phyloP scores from a whole-genome alignment of 495 filamentous ascomycete species.

The Cudoniella acicularis region DNA sequence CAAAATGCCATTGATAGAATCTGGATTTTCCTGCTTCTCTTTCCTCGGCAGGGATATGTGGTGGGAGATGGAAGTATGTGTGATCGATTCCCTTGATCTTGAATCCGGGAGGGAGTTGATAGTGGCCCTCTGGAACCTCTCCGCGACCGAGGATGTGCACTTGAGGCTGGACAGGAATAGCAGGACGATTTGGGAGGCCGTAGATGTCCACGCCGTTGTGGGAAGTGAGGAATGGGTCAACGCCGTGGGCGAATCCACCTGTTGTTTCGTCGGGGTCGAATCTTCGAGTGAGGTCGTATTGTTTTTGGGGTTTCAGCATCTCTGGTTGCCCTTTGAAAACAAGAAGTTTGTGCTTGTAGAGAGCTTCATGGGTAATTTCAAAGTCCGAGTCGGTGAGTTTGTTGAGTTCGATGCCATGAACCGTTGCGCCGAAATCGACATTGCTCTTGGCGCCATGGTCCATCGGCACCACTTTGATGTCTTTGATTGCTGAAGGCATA shows the following conservation, averaged over 20 bases:
- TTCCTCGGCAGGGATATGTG: constrained; percentile 27
- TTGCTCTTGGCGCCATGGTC: constrained; percentile 20
- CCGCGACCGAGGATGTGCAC: constrained; percentile 32
- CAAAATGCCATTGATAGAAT: constrained; percentile 34
- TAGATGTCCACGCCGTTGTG: constrained; percentile 27
- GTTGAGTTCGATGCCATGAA: constrained; percentile 33
- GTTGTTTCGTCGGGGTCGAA: constrained; percentile 28
- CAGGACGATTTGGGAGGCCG: constrained; percentile 26
- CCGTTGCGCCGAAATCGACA: constrained; percentile 27
- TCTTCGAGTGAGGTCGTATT: constrained; percentile 28
- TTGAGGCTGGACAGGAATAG: constrained; percentile 24
- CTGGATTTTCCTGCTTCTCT: constrained; percentile 24
- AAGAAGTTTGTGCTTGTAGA: constrained; percentile 30
- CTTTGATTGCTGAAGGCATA: constrained; percentile 13
- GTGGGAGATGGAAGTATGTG: constrained; percentile 26
- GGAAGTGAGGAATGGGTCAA: constrained; percentile 20
- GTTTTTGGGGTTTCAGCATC: constrained; percentile 31
- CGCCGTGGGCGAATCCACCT: constrained; percentile 29
- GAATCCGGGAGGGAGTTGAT: constrained; percentile 29
- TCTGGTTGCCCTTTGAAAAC: constrained; percentile 33
- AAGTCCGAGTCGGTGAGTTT: constrained; percentile 29
- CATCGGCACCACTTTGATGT: constrained; percentile 9
- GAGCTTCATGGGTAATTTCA: constrained; percentile 25
- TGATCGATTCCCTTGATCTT: constrained; percentile 31
- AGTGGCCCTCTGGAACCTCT: constrained; percentile 25